Evolutionary conservation across 495 filamentous ascomycete species (phyloP).

Genomic region (Saxophila tyrrhenica): DNA sequence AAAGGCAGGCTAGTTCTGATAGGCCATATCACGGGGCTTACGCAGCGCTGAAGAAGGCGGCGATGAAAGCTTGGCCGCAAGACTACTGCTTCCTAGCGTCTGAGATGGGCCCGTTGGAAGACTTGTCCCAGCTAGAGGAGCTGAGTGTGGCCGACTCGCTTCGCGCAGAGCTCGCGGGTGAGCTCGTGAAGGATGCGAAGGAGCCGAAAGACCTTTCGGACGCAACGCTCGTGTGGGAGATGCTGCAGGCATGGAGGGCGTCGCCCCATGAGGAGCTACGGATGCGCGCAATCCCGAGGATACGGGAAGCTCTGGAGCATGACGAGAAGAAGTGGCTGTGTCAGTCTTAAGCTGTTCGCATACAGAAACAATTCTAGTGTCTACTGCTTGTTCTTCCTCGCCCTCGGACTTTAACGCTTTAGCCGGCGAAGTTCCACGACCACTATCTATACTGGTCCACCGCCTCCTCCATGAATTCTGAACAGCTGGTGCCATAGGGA

Average conservation of each 20-base stretch:
- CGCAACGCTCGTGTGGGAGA: neutral
- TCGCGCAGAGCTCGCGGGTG: neutral
- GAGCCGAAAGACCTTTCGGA: neutral
- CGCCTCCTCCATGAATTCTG: no score
- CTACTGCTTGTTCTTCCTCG: no score
- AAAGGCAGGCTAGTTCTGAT: neutral
- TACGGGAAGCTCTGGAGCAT: neutral
- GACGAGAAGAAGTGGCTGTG: neutral
- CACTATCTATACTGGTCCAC: no score
- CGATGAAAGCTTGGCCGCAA: neutral
- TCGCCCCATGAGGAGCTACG: neutral
- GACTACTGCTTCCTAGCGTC: neutral
- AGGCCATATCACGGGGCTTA: neutral
- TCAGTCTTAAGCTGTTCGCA: no score
- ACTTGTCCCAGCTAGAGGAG: neutral
- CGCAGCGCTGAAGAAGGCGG: neutral
- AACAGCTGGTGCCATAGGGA: no score
- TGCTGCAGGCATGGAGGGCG: neutral
- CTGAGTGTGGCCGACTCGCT: neutral
- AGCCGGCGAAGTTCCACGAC: no score
- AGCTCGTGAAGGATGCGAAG: neutral
- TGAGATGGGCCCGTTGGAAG: neutral
- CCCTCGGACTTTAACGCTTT: no score
- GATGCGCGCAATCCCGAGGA: neutral
- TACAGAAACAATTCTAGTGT: no score